Conservation (phyloP, 2,329 filamentous ascomycete species). For the Aspergillus piperis region DNA sequence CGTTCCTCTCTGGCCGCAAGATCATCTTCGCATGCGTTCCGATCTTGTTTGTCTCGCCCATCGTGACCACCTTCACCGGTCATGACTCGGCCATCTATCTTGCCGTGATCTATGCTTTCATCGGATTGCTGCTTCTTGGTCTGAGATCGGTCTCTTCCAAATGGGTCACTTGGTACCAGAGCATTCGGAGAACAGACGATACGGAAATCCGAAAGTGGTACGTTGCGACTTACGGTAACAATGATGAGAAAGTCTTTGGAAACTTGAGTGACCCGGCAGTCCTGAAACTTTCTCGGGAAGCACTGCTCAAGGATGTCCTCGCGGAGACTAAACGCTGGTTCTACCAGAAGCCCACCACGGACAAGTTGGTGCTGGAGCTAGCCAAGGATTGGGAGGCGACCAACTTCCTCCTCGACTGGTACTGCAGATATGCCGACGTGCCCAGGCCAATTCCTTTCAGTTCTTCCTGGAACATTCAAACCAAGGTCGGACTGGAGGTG, state of each 20-base stretch:
- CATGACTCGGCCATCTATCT: conserved; percentile 61
- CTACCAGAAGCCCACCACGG: conserved; percentile 46
- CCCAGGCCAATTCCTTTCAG: conserved; percentile 56
- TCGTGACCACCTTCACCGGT: conserved; percentile 56
- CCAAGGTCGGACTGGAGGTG: conserved; percentile 56
- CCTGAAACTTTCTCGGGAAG: conserved; percentile 50
- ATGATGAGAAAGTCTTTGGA: conserved; percentile 44
- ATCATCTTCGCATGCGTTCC: conserved; percentile 59
- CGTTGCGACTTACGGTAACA: conserved; percentile 34
- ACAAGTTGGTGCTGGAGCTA: conserved; percentile 53
- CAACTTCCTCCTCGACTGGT: conserved; percentile 58
- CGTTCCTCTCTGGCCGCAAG: conserved; percentile 59
- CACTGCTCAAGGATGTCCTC: conserved; percentile 49
- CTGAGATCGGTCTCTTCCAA: conserved; percentile 57
- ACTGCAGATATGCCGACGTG: conserved; percentile 51
- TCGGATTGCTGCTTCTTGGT: conserved; percentile 53
- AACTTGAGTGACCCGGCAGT: conserved; percentile 52
- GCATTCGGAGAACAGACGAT: conserved; percentile 42
- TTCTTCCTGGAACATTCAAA: conserved; percentile 60
- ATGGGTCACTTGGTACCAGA: conserved; percentile 60
- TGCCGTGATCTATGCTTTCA: conserved; percentile 55
- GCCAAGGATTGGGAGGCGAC: conserved; percentile 56
- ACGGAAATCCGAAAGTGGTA: conserved; percentile 45
- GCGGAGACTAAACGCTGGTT: conserved; percentile 47
- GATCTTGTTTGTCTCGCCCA: conserved; percentile 58